A percentile compares a stretch with the other conserved stretches of the same genome.
phyloP scores from a whole-genome alignment of 768 basidiomycete species.

The Brasilioporus rufonigricans region DNA sequence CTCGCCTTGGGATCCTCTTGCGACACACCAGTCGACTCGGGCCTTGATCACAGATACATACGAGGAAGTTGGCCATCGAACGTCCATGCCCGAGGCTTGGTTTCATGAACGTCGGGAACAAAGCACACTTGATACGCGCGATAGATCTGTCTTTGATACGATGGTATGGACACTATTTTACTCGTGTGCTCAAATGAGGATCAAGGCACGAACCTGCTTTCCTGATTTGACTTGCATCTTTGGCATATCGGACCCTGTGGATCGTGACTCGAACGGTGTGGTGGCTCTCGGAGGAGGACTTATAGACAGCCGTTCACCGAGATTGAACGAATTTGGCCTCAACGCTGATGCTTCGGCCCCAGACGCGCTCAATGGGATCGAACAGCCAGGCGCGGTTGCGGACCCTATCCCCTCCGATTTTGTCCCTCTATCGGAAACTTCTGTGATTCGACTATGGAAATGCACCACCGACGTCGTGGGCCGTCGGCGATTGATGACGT shows the following conservation, averaged over 20 bases:
- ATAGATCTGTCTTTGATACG: background rate
- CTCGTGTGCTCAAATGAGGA: background rate
- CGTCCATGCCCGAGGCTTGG: slow-evolving; percentile 7
- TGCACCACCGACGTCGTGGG: background rate
- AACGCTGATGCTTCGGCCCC: background rate
- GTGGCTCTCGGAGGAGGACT: background rate
- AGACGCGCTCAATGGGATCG: background rate
- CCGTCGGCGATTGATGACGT: background rate
- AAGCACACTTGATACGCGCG: background rate
- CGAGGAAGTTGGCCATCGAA: background rate
- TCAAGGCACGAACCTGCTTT: background rate
- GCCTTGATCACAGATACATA: background rate
- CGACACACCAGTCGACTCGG: background rate
- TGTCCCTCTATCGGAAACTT: too few relatives aligned
- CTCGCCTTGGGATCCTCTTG: background rate
- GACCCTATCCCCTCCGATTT: background rate
- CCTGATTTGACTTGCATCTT: background rate
- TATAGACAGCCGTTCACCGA: background rate
- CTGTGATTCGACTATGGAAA: background rate
- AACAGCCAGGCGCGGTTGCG: background rate
- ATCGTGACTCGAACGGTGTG: background rate
- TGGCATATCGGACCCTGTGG: background rate
- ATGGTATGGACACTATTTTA: background rate
- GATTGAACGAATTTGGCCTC: background rate
- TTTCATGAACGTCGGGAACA: background rate